Base-by-base conservation (phyloP, 108 stramenopile species). In the Cyclotella choctawhatcheeana region DNA sequence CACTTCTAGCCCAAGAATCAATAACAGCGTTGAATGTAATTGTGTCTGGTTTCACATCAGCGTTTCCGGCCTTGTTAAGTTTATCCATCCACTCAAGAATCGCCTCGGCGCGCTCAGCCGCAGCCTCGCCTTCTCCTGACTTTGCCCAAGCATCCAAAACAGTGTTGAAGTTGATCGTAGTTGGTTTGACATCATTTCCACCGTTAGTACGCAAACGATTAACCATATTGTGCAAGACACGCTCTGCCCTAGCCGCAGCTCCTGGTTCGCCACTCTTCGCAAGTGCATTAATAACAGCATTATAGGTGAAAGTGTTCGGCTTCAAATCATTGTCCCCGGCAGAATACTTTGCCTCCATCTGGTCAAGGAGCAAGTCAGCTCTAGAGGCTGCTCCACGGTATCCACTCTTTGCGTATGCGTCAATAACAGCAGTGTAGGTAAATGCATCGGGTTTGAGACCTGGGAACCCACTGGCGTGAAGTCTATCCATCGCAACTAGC, bases 61-160 rank as follows among this genome's bases (percentile, higher is more conserved):
- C 50, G 40, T 76, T 64, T 0, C 92, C 92, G 10, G 79, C 81
- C 61, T 90, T 90, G 69, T 88, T 68, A 3, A 93, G 85, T 25
- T 85, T 60, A 62, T 90, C 89, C 92, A 93, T 93, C 92, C 92
- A 93, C 63, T 93, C 89, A 26, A 93, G 77, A 72, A 93, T 93
- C 33, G 89, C 89, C 67, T 93, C 92, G 24, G 89, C 85, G 29
- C 92, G 77, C 58, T 93, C 92, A 10, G 92, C 92, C 10, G 92
- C 86, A 30, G 86, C 83, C 48, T 88, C 67, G 17, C 92, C 92
- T 37, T 88, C 89, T 14, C 87, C 85, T 77, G 85, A 86, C 73
- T 93, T 93, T 16, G 92, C 92, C 87, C 88, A 90, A 34, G 90
- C 88, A 83, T 92, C 88, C 12, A 87, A 63, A 0, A 93, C 88